Evolutionary conservation across 176 grass and related monocot species (phyloP).

Genomic region (Coix lacrymajobi): DNA sequence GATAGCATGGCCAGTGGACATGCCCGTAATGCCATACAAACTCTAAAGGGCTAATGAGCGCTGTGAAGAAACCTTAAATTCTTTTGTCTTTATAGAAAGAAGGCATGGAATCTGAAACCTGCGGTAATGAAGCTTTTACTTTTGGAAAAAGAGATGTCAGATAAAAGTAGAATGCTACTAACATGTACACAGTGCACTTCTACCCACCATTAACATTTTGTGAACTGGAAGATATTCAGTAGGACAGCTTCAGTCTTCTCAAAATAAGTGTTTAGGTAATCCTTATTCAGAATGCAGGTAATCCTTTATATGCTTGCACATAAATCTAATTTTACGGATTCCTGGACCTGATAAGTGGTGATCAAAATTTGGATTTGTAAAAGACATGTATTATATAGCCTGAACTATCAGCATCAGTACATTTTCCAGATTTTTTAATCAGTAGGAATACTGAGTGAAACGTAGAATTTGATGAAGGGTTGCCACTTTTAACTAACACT

Average conservation of each 20-base stretch:
- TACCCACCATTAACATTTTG: neutral
- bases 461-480: neutral
- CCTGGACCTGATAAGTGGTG: neutral
- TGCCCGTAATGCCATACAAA: neutral
- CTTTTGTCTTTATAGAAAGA: neutral
- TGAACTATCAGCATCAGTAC: neutral
- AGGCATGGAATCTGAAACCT: neutral
- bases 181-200: neutral
- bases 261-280: neutral
- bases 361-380: neutral
- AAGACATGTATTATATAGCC: neutral
- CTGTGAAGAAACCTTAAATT: neutral
- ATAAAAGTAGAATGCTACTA: neutral
- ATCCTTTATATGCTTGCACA: neutral
- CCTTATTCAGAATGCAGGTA: too few relatives aligned
- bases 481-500: neutral
- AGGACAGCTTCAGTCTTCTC: neutral
- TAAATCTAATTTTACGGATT: neutral
- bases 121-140: neutral
- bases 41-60: neutral
- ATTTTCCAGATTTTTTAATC: neutral
- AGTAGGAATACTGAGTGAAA: neutral
- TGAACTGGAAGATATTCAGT: neutral
- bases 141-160: neutral
- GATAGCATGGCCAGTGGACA: neutral